Conservation (phyloP, 1,284 basidiomycete species). For the Apiotrichum montevideense region DNA sequence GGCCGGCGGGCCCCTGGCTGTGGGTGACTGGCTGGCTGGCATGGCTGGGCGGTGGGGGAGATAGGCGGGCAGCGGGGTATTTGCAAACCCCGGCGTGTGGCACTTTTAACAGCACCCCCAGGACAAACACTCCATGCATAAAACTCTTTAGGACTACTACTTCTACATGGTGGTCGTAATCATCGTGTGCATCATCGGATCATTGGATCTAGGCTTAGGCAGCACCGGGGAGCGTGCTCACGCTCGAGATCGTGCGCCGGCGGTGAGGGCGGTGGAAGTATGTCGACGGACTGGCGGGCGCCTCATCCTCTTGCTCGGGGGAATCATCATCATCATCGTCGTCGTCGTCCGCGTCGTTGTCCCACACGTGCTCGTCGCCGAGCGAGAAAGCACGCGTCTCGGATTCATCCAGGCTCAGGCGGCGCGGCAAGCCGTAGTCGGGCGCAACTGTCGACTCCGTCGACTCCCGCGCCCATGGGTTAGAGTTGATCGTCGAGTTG, state of each 20-base stretch:
- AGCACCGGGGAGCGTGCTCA: background rate
- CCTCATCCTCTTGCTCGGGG: constrained; percentile 33
- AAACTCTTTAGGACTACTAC: too few species aligned
- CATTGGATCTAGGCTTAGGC: background rate
- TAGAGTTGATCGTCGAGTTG: constrained; percentile 11
- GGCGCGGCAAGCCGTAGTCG: background rate
- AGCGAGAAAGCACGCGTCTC: constrained; percentile 55
- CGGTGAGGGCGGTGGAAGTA: constrained; percentile 32
- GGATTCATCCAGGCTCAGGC: constrained; percentile 25
- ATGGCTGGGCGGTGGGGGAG: too few species aligned
- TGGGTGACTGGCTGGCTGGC: too few species aligned
- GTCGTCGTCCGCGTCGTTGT: constrained; percentile 43
- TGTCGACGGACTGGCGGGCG: constrained; percentile 40
- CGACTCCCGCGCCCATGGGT: constrained; percentile 39
- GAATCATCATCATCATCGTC: constrained; percentile 42
- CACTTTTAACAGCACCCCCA: background rate
- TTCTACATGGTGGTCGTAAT: too few species aligned
- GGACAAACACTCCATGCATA: too few species aligned
- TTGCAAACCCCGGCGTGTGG: background rate
- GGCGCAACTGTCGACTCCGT: background rate
- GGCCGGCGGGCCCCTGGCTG: too few species aligned
- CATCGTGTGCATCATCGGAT: too few species aligned
- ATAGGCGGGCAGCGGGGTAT: too few species aligned
- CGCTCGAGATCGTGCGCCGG: constrained; percentile 13
- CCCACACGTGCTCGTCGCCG: constrained; percentile 62